These are phyloP conservation scores for Blastobotrys aristatus DNA, from an alignment of 1,139 yeast genomes.

Conservation along the genomic window DNA sequence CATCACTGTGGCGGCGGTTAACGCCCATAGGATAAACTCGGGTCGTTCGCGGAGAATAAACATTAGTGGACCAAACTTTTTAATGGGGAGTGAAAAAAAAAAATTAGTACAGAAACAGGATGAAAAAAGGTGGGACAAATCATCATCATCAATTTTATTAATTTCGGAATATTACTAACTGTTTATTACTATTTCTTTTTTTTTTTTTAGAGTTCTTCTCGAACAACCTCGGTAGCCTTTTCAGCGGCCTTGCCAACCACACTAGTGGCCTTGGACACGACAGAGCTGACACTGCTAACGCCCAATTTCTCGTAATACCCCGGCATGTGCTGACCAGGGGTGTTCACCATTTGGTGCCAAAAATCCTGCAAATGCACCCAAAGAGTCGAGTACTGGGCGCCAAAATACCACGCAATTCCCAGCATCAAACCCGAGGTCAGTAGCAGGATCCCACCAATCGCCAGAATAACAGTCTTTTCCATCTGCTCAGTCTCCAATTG, in stretches of 20 bases:
- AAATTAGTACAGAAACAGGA: no score
- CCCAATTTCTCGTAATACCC: slow-evolving; percentile 9
- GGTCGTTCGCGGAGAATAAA: no score
- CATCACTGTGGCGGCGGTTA: neutral
- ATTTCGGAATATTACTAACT: no score
- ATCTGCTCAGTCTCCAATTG: slow-evolving; percentile 18
- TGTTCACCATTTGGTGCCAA: slow-evolving; percentile 12
- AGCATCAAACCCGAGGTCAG: slow-evolving; percentile 26
- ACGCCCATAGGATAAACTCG: neutral
- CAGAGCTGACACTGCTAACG: neutral
- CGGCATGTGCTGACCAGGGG: slow-evolving; percentile 12
- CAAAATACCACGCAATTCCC: slow-evolving; percentile 25
- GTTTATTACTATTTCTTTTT: neutral
- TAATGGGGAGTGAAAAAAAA: no score
- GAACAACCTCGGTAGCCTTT: neutral
- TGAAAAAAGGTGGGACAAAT: no score
- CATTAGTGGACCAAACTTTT: no score
- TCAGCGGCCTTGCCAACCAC: neutral
- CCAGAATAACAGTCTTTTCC: slow-evolving; percentile 20
- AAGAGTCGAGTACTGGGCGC: slow-evolving; percentile 30
- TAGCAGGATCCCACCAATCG: slow-evolving; percentile 21
- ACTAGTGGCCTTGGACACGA: neutral
- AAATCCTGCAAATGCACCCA: slow-evolving; percentile 17
- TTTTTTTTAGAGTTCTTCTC: neutral
- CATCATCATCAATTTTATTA: no score